phyloP scores from a whole-genome alignment of 1,284 basidiomycete genomes.

The Tilletia setariae region DNA sequence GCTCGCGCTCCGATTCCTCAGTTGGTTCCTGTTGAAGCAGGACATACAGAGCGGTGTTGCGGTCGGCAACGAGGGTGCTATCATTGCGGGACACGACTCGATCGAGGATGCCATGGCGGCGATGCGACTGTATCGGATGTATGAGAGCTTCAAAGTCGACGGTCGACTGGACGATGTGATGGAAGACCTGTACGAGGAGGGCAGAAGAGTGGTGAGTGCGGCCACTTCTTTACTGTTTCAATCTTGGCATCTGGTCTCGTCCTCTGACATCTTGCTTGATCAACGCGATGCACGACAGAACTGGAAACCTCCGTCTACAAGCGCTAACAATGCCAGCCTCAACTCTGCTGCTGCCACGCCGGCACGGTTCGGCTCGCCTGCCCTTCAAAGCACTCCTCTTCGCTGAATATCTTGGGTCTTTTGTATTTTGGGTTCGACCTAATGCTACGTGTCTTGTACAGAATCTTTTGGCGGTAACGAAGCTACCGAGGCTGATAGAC shows the following conservation, averaged over 20 bases:
- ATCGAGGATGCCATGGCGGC: slow-evolving; percentile 87
- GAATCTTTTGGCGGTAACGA: neutral
- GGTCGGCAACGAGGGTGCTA: slow-evolving; percentile 40
- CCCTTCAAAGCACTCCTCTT: neutral
- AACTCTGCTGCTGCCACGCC: neutral
- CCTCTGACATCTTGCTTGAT: neutral
- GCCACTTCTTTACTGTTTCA: neutral
- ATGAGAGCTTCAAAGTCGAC: slow-evolving; percentile 71
- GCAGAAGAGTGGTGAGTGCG: slow-evolving; percentile 50
- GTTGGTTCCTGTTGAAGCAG: slow-evolving; percentile 85
- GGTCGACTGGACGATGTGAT: slow-evolving; percentile 81
- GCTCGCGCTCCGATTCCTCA: slow-evolving; percentile 85
- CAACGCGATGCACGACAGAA: neutral
- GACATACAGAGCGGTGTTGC: slow-evolving; percentile 76
- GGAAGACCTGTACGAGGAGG: slow-evolving; percentile 65
- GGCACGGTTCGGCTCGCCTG: neutral
- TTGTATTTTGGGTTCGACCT: neutral
- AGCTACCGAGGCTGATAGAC: slow-evolving; percentile 3
- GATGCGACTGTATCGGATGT: slow-evolving; percentile 78
- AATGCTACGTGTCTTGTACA: too few relatives aligned
- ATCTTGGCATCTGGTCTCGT: neutral
- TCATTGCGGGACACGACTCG: slow-evolving; percentile 72
- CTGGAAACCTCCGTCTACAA: slow-evolving; percentile 3
- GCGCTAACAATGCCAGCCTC: neutral
- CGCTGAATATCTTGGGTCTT: neutral